phyloP scores from a whole-genome alignment of 2,329 filamentous ascomycete species.

The Hawksworthiomyces lignivorus region DNA sequence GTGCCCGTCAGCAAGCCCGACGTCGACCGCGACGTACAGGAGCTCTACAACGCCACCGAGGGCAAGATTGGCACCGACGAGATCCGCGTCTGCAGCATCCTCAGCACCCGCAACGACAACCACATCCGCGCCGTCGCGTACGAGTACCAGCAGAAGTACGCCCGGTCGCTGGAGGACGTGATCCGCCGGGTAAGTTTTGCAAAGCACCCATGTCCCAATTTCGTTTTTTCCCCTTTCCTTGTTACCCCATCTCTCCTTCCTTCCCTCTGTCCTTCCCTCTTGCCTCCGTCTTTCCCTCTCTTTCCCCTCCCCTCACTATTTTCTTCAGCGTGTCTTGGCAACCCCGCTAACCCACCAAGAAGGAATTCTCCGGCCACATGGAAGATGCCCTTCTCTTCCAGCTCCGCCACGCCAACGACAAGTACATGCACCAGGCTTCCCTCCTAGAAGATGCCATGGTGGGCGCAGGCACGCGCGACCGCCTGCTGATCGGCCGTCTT shows the following conservation, averaged over 20 bases:
- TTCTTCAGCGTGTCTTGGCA: too few relatives aligned
- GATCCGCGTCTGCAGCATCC: constrained; percentile 68
- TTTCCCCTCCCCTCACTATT: too few relatives aligned
- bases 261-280: too few relatives aligned
- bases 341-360: too few relatives aligned
- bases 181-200: constrained; percentile 55
- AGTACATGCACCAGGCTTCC: constrained; percentile 73
- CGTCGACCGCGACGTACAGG: constrained; percentile 67
- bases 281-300: too few relatives aligned
- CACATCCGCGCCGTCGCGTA: constrained; percentile 77
- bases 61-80: constrained; percentile 67
- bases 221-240: constrained; percentile 5
- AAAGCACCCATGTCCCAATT: background rate
- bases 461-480: constrained; percentile 80
- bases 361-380: constrained; percentile 91
- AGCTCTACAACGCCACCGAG: constrained; percentile 70
- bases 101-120: constrained; percentile 67
- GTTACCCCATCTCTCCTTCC: background rate
- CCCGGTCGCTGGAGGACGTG: constrained; percentile 60
- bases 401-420: constrained; percentile 68
- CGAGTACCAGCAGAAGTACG: constrained; percentile 65
- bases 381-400: constrained; percentile 73
- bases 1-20: constrained; percentile 64
- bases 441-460: constrained; percentile 83
- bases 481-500: constrained; percentile 67